Evolutionary conservation across 2,329 filamentous ascomycete species (phyloP), one percentile per base, ranked within the genome.

Genomic region (Orbilia ellipsospora): DNA sequence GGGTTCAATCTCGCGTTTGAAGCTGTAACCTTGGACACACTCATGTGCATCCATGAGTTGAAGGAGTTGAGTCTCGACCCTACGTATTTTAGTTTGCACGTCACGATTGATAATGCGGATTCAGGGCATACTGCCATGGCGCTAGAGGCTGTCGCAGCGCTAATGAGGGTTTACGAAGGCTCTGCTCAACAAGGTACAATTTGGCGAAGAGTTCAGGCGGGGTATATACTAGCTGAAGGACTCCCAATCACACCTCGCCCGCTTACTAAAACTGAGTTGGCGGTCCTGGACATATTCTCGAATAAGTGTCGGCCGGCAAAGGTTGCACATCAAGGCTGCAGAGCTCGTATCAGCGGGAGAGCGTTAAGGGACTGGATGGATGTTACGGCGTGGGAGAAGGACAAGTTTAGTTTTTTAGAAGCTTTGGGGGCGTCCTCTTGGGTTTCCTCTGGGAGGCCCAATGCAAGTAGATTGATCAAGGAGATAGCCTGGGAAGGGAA

Each of bases 1-100:
- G 85, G 85, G 0, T 86, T 86, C 78, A 87, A 86, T 77, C 81
- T 87, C 80, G 82, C 84, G 26, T 86, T 83, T 64, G 85, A 87
- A 77, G 78, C 79, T 28, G 61, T 85, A 13, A 81, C 83, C 1
- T 75, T 84, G 16, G 82, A 83, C 62, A 80, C 83, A 0, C 77
- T 85, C 67, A 81, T 81, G 51, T 82, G 82, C 0, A 80, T 82
- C 4, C 81, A 83, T 44, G 85, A 87, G 78, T 79, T 86, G 23
- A 80, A 79, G 13, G 84, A 85, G 75, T 67, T 87, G 20, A 79
- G 80, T 4, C 73, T 87, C 7, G 80, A 85, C 65, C 78, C 83
- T 0, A 84, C 84, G 48, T 87, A 86, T 78, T 87, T 86, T 77
- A 78, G 83, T n/a, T 80, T 87, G 2, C 85, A 87, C 78, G 80